Evolutionary conservation across 1,139 yeast species (phyloP).

Genomic region (Oligophagozyma castellii): DNA sequence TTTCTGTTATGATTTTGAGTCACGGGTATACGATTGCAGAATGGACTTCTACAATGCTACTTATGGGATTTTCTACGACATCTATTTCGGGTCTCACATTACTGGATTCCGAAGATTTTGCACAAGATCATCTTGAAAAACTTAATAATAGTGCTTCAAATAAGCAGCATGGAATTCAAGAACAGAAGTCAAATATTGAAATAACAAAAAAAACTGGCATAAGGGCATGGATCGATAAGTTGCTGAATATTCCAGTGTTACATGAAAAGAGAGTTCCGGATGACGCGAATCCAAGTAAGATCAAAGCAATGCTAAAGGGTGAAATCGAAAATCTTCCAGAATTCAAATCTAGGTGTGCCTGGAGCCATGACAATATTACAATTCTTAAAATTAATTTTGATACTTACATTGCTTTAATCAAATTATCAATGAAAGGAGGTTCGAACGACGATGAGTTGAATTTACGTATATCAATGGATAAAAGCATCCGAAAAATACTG

Average conservation of each 20-base stretch:
- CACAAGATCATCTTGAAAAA: conserved; percentile 2
- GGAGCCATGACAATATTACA: conserved; percentile 33
- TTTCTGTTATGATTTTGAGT: conserved; percentile 18
- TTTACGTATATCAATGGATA: conserved; percentile 39
- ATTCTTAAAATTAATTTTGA: conserved; percentile 51
- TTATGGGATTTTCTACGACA: conserved; percentile 23
- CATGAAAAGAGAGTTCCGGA: conserved; percentile 38
- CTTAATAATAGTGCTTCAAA: conserved; percentile 1
- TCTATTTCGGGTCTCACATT: conserved; percentile 13
- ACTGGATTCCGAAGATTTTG: conserved; percentile 6
- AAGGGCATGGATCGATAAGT: conserved; percentile 32
- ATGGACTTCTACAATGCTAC: conserved; percentile 23
- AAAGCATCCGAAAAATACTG: conserved; percentile 30
- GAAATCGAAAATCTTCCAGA: conserved; percentile 33
- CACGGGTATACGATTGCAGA: conserved; percentile 23
- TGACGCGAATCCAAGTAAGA: conserved; percentile 28
- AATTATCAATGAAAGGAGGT: conserved; percentile 49
- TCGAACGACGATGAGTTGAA: conserved; percentile 53
- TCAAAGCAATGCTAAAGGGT: conserved; percentile 29
- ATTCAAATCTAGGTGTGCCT: conserved; percentile 34
- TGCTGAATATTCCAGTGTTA: neutral
- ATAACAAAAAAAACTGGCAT: conserved; percentile 35
- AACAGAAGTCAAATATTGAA: conserved; percentile 16
- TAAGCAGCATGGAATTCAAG: neutral
- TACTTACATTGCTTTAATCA: conserved; percentile 42